A percentile compares a stretch with the other conserved stretches of the same genome.
phyloP scores from a whole-genome alignment of 257 asterid species.

The Verbena officinalis region DNA sequence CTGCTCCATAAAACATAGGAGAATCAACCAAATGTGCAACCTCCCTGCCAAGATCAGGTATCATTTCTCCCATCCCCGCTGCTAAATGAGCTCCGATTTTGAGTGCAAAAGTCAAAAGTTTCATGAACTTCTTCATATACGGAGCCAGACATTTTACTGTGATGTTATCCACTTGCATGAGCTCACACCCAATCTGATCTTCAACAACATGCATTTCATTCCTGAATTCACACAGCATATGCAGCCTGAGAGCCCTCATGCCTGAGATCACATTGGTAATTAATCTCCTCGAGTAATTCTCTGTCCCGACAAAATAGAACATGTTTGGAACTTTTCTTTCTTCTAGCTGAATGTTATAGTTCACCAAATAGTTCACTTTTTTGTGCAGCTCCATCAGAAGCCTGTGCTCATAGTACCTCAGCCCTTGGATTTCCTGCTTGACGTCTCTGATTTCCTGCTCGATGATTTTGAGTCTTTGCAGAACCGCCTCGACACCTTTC shows the following conservation, averaged over 20 bases:
- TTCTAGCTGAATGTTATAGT: constrained; percentile 65
- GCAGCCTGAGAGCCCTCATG: constrained; percentile 74
- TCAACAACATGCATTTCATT: constrained; percentile 85
- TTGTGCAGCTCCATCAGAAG: constrained; percentile 63
- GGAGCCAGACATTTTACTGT: constrained; percentile 75
- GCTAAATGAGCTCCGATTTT: constrained; percentile 93
- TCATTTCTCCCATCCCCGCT: constrained; percentile 88
- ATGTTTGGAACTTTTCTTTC: constrained; percentile 84
- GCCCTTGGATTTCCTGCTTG: constrained; percentile 86
- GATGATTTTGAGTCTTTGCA: constrained; percentile 78
- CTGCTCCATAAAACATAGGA: constrained; percentile 66
- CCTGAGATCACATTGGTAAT: constrained; percentile 78
- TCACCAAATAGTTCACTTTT: constrained; percentile 77
- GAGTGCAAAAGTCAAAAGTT: constrained; percentile 78
- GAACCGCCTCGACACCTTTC: constrained; percentile 77
- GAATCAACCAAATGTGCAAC: constrained; percentile 69
- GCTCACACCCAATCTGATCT: constrained; percentile 79
- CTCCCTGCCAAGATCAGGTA: constrained; percentile 87
- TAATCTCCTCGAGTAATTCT: constrained; percentile 76
- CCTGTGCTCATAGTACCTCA: constrained; percentile 83
- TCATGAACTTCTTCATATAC: constrained; percentile 72
- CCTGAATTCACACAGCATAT: constrained; percentile 77
- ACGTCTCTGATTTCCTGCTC: constrained; percentile 85
- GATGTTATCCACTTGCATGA: constrained; percentile 78
- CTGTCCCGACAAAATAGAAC: constrained; percentile 71